These are phyloP conservation scores for Collariella sp. DNA, from an alignment of 495 filamentous ascomycete species.

Conservation along the genomic window DNA sequence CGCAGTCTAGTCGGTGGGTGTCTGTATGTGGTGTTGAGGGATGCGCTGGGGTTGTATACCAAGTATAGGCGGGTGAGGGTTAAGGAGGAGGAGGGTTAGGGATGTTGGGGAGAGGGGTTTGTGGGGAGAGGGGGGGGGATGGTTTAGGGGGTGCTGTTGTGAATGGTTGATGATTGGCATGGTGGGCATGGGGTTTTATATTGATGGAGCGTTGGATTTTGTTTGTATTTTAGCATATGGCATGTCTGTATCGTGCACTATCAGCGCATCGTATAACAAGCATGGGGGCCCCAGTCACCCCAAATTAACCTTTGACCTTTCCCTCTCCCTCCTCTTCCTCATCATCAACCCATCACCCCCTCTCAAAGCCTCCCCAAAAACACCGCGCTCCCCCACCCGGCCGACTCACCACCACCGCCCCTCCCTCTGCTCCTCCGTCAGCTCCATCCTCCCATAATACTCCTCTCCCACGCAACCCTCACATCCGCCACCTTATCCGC, in stretches of 20 bases:
- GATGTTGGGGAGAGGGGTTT: constrained; percentile 39
- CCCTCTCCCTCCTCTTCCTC: constrained; percentile 3
- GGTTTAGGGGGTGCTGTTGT: background rate
- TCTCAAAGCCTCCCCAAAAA: no score
- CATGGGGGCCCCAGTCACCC: no score
- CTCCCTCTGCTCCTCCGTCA: constrained; percentile 62
- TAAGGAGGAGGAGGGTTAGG: constrained; percentile 55
- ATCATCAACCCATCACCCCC: no score
- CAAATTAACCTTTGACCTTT: no score
- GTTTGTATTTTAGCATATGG: no score
- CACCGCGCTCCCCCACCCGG: constrained; percentile 61
- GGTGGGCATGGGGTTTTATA: no score
- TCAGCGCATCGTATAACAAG: no score
- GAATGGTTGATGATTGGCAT: background rate
- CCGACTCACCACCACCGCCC: constrained; percentile 82
- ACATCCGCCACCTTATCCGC: constrained; percentile 78
- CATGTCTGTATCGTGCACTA: no score
- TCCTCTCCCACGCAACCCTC: constrained; percentile 64
- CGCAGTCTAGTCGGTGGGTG: constrained; percentile 73
- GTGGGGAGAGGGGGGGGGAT: background rate
- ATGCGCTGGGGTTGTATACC: constrained; percentile 64
- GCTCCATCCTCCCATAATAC: constrained; percentile 74
- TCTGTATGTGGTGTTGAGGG: constrained; percentile 67
- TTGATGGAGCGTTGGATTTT: no score
- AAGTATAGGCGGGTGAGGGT: constrained; percentile 65